phyloP scores from a whole-genome alignment of 2,329 filamentous ascomycete species.

The Spiromastix sp. region DNA sequence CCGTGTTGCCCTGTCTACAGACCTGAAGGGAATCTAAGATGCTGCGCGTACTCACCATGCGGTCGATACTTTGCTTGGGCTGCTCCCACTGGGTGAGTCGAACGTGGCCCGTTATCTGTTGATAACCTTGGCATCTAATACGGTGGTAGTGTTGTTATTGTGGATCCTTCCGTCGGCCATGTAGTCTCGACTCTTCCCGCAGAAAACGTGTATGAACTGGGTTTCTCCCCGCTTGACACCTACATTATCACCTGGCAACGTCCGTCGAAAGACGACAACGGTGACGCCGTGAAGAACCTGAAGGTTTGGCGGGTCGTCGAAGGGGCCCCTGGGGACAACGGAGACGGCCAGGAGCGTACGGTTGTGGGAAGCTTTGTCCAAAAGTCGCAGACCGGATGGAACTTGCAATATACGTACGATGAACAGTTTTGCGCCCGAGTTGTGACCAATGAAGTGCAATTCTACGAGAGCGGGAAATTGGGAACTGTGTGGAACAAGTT shows the following conservation, averaged over 20 bases:
- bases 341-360: constrained; percentile 50
- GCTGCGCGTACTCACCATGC: constrained; percentile 89
- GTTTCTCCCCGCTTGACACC: constrained; percentile 84
- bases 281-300: constrained; percentile 89
- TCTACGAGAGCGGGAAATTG: constrained; percentile 83
- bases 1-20: too few relatives aligned
- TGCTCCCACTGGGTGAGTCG: constrained; percentile 58
- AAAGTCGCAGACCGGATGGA: constrained; percentile 92
- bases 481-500: constrained; percentile 90
- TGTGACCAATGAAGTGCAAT: constrained; percentile 96
- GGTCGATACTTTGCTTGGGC: constrained; percentile 96
- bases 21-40: constrained; percentile 89
- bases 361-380: constrained; percentile 87
- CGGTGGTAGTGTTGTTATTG: constrained; percentile 57
- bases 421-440: constrained; percentile 86
- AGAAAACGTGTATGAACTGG: constrained; percentile 82
- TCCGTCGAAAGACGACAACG: constrained; percentile 81
- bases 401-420: constrained; percentile 89
- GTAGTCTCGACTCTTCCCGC: constrained; percentile 65
- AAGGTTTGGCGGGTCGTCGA: constrained; percentile 90
- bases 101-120: constrained; percentile 1
- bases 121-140: constrained; percentile 8
- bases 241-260: constrained; percentile 97
- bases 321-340: constrained; percentile 42
- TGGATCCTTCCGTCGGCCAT: constrained; percentile 69